Percentiles rank a stretch among this genome's conserved stretches.
Conservation (phyloP, 306 rosid genomes). For the Quercus glauca region DNA sequence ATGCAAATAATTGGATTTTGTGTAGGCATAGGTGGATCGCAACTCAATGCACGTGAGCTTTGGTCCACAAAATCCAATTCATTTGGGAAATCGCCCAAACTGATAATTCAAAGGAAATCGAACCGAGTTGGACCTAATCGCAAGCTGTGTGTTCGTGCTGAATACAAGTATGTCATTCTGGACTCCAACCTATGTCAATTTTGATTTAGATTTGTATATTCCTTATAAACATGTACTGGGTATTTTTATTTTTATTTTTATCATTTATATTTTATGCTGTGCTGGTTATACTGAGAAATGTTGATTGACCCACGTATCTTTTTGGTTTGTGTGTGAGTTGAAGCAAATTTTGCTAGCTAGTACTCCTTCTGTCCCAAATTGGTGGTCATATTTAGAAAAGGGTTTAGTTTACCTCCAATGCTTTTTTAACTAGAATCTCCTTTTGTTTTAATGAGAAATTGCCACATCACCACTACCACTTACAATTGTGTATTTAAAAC, state of each 20-base stretch:
- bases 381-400: too few species aligned
- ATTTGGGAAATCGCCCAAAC: conserved; percentile 43
- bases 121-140: conserved; percentile 36
- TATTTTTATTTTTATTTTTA: too few species aligned
- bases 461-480: too few species aligned
- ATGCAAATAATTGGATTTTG: neutral
- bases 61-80: conserved; percentile 40
- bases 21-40: conserved; percentile 53
- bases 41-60: conserved; percentile 45
- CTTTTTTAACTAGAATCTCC: too few species aligned
- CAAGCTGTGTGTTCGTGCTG: conserved; percentile 53
- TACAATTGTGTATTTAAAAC: too few species aligned
- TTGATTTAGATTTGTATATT: neutral
- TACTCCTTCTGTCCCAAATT: neutral
- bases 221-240: neutral
- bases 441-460: too few species aligned
- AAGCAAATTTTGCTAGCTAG: neutral
- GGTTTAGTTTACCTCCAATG: too few species aligned
- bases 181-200: neutral
- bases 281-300: neutral
- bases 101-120: conserved; percentile 45
- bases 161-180: conserved; percentile 48
- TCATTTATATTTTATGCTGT: neutral
- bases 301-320: neutral
- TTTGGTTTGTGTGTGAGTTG: neutral